These are phyloP conservation scores for Trichaptum fuscoviolaceum DNA, from an alignment of 768 basidiomycete species.

Conservation along the genomic window DNA sequence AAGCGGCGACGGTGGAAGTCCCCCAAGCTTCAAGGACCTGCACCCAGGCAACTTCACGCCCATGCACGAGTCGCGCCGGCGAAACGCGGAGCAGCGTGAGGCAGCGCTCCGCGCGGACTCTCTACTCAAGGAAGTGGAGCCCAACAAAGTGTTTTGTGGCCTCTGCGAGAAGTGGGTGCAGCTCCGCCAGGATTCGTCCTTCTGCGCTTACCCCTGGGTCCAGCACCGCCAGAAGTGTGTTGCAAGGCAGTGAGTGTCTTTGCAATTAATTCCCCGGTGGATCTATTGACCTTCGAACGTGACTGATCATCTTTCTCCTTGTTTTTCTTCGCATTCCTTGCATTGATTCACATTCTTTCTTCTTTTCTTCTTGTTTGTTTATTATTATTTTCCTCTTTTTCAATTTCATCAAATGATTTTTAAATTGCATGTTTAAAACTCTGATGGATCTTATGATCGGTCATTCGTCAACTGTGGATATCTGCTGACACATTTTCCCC, in stretches of 20 bases:
- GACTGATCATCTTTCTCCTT: constrained; percentile 5
- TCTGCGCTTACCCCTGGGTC: constrained; percentile 79
- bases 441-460: neutral
- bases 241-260: constrained; percentile 53
- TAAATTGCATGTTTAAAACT: neutral
- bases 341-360: neutral
- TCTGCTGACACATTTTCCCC: neutral
- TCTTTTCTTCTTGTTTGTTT: constrained; percentile 6
- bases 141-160: constrained; percentile 67
- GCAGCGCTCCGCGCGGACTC: constrained; percentile 62
- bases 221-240: constrained; percentile 75
- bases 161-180: constrained; percentile 83
- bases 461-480: neutral
- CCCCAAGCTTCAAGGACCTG: constrained; percentile 48
- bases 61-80: constrained; percentile 56
- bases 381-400: constrained; percentile 4
- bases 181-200: constrained; percentile 69
- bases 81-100: constrained; percentile 76
- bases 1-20: neutral
- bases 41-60: constrained; percentile 53
- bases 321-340: constrained; percentile 1
- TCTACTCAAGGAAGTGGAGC: constrained; percentile 65
- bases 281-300: neutral
- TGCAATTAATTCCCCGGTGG: neutral
- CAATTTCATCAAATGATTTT: neutral